These are phyloP conservation scores for Boletus rubescentipes DNA, from an alignment of 768 basidiomycete species.

Conservation along the genomic window DNA sequence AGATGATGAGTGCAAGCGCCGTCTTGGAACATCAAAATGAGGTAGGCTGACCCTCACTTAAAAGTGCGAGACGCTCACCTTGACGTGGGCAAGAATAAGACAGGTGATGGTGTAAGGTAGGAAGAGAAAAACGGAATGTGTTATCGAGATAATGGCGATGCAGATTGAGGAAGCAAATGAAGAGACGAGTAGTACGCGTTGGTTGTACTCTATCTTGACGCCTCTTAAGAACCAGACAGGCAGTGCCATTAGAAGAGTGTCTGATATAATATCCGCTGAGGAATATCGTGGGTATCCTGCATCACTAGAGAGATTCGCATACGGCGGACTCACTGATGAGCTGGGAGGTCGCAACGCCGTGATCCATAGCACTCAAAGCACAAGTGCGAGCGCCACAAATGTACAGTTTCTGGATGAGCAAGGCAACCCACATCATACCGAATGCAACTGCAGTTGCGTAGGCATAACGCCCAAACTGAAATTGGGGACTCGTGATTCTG, in stretches of 20 bases:
- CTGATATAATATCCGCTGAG: constrained; percentile 13
- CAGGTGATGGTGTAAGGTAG: neutral
- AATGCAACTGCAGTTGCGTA: neutral
- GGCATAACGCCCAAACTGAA: neutral
- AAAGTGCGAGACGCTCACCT: neutral
- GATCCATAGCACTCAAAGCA: neutral
- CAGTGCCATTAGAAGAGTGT: constrained; percentile 4
- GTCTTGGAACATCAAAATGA: constrained; percentile 6
- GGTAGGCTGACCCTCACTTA: no score
- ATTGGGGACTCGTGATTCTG: neutral
- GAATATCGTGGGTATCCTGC: neutral
- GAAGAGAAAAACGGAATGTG: constrained; percentile 5
- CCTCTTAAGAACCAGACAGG: constrained; percentile 2
- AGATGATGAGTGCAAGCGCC: constrained; percentile 13
- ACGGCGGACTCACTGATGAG: neutral
- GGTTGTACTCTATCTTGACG: neutral
- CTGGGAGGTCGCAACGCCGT: neutral
- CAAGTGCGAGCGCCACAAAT: neutral
- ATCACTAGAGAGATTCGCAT: neutral
- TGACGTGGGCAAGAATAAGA: constrained; percentile 10
- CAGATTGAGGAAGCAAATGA: constrained; percentile 13
- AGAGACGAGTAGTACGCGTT: constrained; percentile 4
- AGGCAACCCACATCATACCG: neutral
- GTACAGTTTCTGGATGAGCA: neutral
- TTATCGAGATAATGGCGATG: constrained; percentile 11